A percentile compares a stretch with the other conserved stretches of the same genome.
Conservation (phyloP, 495 filamentous ascomycete genomes). For the Trichoderma asperelloides region DNA sequence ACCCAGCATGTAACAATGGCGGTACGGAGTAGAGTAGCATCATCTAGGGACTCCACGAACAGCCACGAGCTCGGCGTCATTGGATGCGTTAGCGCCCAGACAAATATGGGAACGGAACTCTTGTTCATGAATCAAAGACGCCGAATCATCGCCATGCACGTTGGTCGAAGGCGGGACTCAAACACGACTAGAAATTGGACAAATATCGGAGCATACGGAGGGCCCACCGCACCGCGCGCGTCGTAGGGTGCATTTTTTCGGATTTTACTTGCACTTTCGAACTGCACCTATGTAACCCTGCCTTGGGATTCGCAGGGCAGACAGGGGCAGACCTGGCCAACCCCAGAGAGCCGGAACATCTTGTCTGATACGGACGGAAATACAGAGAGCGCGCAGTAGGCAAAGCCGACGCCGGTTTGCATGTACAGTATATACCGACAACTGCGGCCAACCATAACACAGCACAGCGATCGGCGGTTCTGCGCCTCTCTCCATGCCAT, state of each 20-base stretch:
- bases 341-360: too few species aligned
- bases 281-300: background rate
- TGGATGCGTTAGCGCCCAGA: background rate
- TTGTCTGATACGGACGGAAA: too few species aligned
- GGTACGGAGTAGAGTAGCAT: background rate
- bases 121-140: background rate
- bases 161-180: background rate
- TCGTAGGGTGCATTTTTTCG: background rate
- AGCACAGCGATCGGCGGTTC: background rate
- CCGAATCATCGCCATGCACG: background rate
- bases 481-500: background rate
- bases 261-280: background rate
- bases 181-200: background rate
- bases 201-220: constrained; percentile 1
- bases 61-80: background rate
- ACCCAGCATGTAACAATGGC: background rate
- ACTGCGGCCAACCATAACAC: too few species aligned
- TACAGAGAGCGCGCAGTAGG: too few species aligned
- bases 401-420: too few species aligned
- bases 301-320: background rate
- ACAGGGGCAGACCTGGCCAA: too few species aligned
- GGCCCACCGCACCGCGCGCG: background rate
- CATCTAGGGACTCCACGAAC: too few species aligned
- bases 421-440: too few species aligned
- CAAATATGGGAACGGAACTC: background rate